Conservation (phyloP, 2,329 filamentous ascomycete species). For the Colletotrichum sp. region DNA sequence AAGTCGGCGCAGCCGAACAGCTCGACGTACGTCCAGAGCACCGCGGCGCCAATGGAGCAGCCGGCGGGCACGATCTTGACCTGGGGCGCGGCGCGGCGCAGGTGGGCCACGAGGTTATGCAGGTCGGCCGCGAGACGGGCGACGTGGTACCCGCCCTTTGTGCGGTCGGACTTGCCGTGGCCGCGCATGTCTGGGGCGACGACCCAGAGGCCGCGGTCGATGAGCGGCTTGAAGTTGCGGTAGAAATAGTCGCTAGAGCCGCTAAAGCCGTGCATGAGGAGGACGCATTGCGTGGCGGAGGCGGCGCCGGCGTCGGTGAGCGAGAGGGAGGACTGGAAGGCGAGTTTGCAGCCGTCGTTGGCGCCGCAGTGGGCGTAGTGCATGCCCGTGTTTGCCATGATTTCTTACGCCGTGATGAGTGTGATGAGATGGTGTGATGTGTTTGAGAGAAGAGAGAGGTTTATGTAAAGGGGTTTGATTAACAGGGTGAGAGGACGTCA, state of each 20-base stretch:
- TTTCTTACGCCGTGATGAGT: neutral
- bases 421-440: neutral
- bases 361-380: conserved; percentile 29
- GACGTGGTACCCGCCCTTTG: conserved; percentile 41
- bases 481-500: conserved; percentile 3
- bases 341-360: conserved; percentile 38
- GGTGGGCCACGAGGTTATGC: conserved; percentile 31
- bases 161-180: conserved; percentile 36
- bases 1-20: conserved; percentile 38
- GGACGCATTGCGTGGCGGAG: conserved; percentile 27
- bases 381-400: conserved; percentile 27
- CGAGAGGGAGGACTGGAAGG: conserved; percentile 39
- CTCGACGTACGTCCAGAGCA: conserved; percentile 45
- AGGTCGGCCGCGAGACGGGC: conserved; percentile 44
- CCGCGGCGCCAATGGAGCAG: conserved; percentile 44
- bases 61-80: conserved; percentile 36
- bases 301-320: conserved; percentile 10
- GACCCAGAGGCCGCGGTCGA: conserved; percentile 33
- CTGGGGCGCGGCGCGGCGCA: conserved; percentile 19
- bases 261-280: conserved; percentile 46
- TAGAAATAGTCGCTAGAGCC: conserved; percentile 43
- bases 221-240: conserved; percentile 35
- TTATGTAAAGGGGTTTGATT: neutral
- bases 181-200: conserved; percentile 44
- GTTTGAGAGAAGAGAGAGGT: neutral